phyloP scores from a whole-genome alignment of 1,284 basidiomycete species.

The Termitomyces sp. region DNA sequence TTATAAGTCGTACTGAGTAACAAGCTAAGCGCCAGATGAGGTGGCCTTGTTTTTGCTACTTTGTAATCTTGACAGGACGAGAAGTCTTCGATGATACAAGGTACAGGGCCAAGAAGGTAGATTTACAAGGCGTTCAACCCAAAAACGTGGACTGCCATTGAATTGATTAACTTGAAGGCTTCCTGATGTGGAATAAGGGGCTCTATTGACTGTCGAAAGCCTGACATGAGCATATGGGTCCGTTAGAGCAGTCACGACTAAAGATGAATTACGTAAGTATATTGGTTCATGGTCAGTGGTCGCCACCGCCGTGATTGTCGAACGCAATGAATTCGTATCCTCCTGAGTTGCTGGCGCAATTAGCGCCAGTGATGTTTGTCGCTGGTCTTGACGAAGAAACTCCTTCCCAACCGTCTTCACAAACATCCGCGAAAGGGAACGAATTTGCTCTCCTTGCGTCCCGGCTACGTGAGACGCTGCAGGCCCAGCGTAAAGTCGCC shows the following conservation, averaged over 20 bases:
- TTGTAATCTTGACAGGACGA: neutral
- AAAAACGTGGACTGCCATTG: neutral
- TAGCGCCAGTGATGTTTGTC: conserved; percentile 89
- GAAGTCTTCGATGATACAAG: conserved; percentile 8
- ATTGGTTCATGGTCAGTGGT: neutral
- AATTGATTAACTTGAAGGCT: too few relatives aligned
- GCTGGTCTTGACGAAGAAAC: conserved; percentile 63
- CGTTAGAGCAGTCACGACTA: too few relatives aligned
- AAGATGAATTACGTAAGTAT: conserved; percentile 2
- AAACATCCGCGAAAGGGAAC: conserved; percentile 30
- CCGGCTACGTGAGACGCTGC: conserved; percentile 60
- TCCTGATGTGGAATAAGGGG: neutral
- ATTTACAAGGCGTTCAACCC: neutral
- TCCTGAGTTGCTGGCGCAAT: conserved; percentile 75
- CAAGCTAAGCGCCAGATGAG: conserved; percentile 4
- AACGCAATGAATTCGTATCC: conserved; percentile 84
- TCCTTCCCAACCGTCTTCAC: conserved; percentile 15
- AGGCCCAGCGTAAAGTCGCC: conserved; percentile 54
- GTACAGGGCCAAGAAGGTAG: neutral
- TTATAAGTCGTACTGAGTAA: conserved; percentile 1
- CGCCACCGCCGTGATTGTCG: neutral
- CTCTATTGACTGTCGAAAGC: neutral
- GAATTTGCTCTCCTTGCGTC: conserved; percentile 54
- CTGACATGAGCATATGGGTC: too few relatives aligned
- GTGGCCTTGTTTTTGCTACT: conserved; percentile 1